Base-by-base conservation (phyloP, 768 basidiomycete genomes). In the Paxillus involutus region DNA sequence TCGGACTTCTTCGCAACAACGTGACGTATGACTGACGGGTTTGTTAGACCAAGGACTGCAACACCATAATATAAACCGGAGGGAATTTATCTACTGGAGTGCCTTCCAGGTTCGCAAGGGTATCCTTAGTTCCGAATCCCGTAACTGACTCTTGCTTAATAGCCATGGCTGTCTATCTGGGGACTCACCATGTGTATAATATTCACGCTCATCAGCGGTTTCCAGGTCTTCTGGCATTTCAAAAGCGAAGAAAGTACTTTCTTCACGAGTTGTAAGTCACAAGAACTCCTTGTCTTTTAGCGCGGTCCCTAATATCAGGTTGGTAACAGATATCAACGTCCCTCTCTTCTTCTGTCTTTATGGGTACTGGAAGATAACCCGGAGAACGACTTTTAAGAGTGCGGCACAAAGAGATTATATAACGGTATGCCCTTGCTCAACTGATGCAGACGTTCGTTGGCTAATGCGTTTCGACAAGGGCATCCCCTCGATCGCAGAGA, bases 341-440 rank as follows among this genome's bases (percentile, higher is more conserved):
- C 57, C 58, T 1, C 53, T 68, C 36, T 42, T 59, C 52, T 9
- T 56, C 37, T 44, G 57, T 52, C 59, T 68, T 29, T 68, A 58
- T 56, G n/a, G 58, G 3, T 61, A 56, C 33, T 69, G 53, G 57
- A 67, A 69, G 51, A 5, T 57, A 8, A 26, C 16, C 29, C 60
- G 60, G 47, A 57, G 46, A 46, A 60, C 67, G 4, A 24, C 35
- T 26, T 8, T 73, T 41, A 85, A 85, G 85, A 79, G 75, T 53
- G 74, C 81, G 3, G 52, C 74, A 21, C 82, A 88, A 60, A 88
- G 87, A 85, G 87, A 88, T 67, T 85, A 88, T 53, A 78, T 81
- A 49, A 86, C 85, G 13, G 84, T 82, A 49, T 55, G 80, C 26
- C 26, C 11, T 48, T 16, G n/a, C 39, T 40, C n/a, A 5, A 6